Evolutionary conservation across 176 grass and related monocot species (phyloP).

Genomic region (Oryza punctata): DNA sequence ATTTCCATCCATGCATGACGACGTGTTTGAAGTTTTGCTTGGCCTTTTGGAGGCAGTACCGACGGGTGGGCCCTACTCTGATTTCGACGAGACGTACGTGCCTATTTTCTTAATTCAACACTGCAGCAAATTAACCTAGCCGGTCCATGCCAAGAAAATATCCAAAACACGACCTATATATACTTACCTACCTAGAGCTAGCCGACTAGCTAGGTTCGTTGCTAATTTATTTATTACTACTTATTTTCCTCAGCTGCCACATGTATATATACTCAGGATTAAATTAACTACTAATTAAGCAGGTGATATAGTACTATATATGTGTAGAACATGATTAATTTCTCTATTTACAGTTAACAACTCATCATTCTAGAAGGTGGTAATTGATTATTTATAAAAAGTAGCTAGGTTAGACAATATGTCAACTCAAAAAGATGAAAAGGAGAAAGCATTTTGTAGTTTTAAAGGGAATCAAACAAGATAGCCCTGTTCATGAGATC

Average conservation of each 20-base stretch:
- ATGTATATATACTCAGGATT: neutral
- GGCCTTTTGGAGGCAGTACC: constrained; percentile 16
- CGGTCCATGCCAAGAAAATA: neutral
- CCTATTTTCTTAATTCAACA: neutral
- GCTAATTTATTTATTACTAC: neutral
- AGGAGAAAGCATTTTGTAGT: too few relatives aligned
- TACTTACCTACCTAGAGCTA: too few relatives aligned
- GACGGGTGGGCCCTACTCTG: neutral
- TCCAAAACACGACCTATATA: neutral
- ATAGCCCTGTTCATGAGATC: neutral
- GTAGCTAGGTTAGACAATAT: neutral
- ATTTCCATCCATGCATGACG: neutral
- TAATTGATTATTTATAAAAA: neutral
- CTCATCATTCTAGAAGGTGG: neutral
- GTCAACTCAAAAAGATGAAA: neutral
- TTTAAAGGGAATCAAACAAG: constrained; percentile 27
- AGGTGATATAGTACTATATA: neutral
- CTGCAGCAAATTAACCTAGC: neutral
- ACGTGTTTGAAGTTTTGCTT: constrained; percentile 27
- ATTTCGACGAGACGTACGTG: neutral
- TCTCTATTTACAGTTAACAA: neutral
- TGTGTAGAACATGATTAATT: neutral
- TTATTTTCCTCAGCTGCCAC: neutral
- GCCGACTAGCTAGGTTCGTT: too few relatives aligned
- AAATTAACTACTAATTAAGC: neutral